phyloP scores from a whole-genome alignment of 2,329 filamentous ascomycete genomes.

The Passalora sequoiae region DNA sequence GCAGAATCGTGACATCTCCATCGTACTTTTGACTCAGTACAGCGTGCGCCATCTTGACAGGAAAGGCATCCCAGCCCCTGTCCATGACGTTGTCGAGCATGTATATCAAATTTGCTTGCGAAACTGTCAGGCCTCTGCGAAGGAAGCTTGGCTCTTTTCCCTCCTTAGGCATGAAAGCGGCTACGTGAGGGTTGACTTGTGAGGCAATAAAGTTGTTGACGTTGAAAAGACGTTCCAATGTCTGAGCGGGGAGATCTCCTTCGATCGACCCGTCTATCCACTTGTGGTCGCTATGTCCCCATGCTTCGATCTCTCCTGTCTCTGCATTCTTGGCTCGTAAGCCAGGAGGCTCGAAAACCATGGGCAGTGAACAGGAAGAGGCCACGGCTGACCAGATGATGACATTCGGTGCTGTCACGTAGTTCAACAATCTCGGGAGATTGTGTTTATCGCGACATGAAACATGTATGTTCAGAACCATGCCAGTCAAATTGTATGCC shows the following conservation, averaged over 20 bases:
- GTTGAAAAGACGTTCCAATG: constrained; percentile 91
- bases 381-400: constrained; percentile 95
- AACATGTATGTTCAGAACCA: constrained; percentile 90
- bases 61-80: constrained; percentile 14
- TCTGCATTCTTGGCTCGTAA: constrained; percentile 78
- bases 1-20: constrained; percentile 90
- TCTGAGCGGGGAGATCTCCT: constrained; percentile 86
- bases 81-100: constrained; percentile 17
- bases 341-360: constrained; percentile 74
- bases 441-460: constrained; percentile 85
- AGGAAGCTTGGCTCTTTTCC: constrained; percentile 47
- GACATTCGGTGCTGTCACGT: constrained; percentile 87
- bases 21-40: constrained; percentile 88
- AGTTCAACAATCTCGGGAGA: constrained; percentile 80
- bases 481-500: constrained; percentile 86
- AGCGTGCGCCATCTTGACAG: constrained; percentile 53
- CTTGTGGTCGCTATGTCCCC: constrained; percentile 77
- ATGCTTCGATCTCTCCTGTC: constrained; percentile 67
- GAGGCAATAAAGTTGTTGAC: constrained; percentile 98
- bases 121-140: constrained; percentile 15
- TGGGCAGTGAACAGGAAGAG: constrained; percentile 88
- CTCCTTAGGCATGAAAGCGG: constrained; percentile 76
- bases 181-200: constrained; percentile 90
- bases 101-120: constrained; percentile 14
- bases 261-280: constrained; percentile 96